phyloP scores from a whole-genome alignment of 179 eudicot species.

The Beta macrorhiza region DNA sequence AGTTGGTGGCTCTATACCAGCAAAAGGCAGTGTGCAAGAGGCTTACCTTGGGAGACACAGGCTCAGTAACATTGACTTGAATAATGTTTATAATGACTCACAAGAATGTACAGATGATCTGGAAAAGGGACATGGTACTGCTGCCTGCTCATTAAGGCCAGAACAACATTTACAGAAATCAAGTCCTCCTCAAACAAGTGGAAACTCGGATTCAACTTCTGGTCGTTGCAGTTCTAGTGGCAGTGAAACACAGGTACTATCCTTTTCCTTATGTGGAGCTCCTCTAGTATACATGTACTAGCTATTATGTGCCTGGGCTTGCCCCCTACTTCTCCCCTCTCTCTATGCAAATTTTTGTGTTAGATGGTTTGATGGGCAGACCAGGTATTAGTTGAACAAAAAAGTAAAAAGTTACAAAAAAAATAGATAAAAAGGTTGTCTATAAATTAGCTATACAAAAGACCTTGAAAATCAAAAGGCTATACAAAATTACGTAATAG shows the following conservation, averaged over 20 bases:
- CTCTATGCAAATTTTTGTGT: not conserved
- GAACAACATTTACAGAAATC: constrained; percentile 52
- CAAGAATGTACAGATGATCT: constrained; percentile 48
- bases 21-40: constrained; percentile 31
- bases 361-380: too few relatives aligned
- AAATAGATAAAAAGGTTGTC: too few relatives aligned
- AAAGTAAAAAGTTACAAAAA: too few relatives aligned
- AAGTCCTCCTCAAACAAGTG: constrained; percentile 76
- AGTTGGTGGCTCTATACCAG: constrained; percentile 31
- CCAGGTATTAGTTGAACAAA: too few relatives aligned
- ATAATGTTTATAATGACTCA: constrained; percentile 62
- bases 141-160: constrained; percentile 35
- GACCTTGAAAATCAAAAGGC: too few relatives aligned
- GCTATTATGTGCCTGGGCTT: too few relatives aligned
- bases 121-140: constrained; percentile 35
- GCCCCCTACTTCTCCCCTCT: not conserved
- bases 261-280: not conserved
- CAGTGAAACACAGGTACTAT: constrained; percentile 70
- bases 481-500: too few relatives aligned
- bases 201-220: constrained; percentile 62
- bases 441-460: too few relatives aligned
- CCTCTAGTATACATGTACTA: not conserved
- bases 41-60: constrained; percentile 33
- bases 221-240: constrained; percentile 76
- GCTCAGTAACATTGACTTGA: constrained; percentile 62